Base-by-base conservation (phyloP, 352 stramenopile species). In the Phytopythium chamaehyphon region DNA sequence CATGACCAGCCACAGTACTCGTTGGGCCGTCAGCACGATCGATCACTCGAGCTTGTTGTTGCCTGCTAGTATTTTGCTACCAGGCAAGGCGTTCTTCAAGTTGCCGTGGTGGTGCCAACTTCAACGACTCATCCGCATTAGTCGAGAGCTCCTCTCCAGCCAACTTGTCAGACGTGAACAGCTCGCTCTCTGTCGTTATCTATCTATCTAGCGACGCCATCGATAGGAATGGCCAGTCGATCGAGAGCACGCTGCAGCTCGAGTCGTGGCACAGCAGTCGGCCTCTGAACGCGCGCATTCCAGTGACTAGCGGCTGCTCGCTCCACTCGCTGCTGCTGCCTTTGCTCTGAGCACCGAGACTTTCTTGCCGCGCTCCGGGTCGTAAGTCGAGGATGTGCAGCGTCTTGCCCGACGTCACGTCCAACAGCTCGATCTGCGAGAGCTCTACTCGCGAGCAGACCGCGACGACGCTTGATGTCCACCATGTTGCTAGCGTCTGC, bases 161-260 rank as follows among this genome's bases (percentile, higher is more conserved):
- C 28, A 33, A 33, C 28, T 33, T 33, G 28, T 33, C 28, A 33
- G 28, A 16, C 11, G 24, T 2, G 40, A 46, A 46, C 26, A 0
- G 18, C 4, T 19, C 21, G 21, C 18, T 11, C 5, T 18, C 19
- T 31, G 3, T n/a, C 16, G 21, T 9, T 33, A 5, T 47, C 40
- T 26, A 14, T 12, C 3, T 35, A 8, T 23, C 23, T 35, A 10
- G 3, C 19, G 10, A 18, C 9, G 9, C 60, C n/a, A n/a, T n/a
- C n/a, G n/a, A n/a, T 0, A 88, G 54, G 36, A 86, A 80, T 0
- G 75, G 69, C 75, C 77, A 89, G 37, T 59, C 33, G 26, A 89
- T 47, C 18, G 67, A 14, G 9, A 46, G 38, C 1, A 89, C 21
- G 4, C 51, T 70, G 16, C 64, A 46, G 39, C 53, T 63, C 21